These are phyloP conservation scores for Novymonas esmeraldas DNA, from an alignment of 208 protist species.

Conservation along the genomic window DNA sequence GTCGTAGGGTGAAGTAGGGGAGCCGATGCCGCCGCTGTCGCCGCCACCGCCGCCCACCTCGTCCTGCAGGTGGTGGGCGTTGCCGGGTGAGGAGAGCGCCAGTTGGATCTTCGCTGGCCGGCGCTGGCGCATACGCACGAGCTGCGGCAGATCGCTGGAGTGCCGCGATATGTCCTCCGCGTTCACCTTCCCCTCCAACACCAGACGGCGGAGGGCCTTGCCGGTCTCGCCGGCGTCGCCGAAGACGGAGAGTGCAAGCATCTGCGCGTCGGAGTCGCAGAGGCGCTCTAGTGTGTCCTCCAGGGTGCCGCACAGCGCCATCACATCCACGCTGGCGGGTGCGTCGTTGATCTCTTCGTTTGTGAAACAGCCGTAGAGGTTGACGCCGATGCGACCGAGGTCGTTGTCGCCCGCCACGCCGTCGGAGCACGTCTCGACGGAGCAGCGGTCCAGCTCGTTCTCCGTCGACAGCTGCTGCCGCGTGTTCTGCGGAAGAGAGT, in stretches of 20 bases:
- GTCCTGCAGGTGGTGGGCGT: too few species aligned
- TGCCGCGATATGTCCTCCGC: slow-evolving; percentile 49
- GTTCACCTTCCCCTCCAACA: slow-evolving; percentile 55
- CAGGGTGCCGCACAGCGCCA: slow-evolving; percentile 37
- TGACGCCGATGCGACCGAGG: slow-evolving; percentile 62
- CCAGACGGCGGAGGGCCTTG: slow-evolving; percentile 42
- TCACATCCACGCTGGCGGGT: slow-evolving; percentile 27
- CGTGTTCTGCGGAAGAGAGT: slow-evolving; percentile 41
- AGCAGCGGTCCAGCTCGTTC: slow-evolving; percentile 53
- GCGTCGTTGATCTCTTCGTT: slow-evolving; percentile 71
- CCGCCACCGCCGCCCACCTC: too few species aligned
- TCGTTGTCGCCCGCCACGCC: slow-evolving; percentile 21
- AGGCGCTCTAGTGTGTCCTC: slow-evolving; percentile 38
- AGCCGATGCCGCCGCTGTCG: slow-evolving; percentile 5
- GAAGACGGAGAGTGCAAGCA: slow-evolving; percentile 39
- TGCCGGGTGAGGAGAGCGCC: slow-evolving; percentile 7
- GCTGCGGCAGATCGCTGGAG: slow-evolving; percentile 31
- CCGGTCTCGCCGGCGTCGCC: slow-evolving; percentile 31
- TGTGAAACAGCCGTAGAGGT: slow-evolving; percentile 65
- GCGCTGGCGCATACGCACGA: slow-evolving; percentile 34
- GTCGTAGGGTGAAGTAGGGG: slow-evolving; percentile 28
- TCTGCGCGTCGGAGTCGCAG: slow-evolving; percentile 41
- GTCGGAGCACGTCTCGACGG: slow-evolving; percentile 47
- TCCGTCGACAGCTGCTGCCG: slow-evolving; percentile 42
- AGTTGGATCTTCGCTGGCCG: slow-evolving; percentile 17